Evolutionary conservation across 805 yeast species (phyloP).

Genomic region (Limtongia smithiae): DNA sequence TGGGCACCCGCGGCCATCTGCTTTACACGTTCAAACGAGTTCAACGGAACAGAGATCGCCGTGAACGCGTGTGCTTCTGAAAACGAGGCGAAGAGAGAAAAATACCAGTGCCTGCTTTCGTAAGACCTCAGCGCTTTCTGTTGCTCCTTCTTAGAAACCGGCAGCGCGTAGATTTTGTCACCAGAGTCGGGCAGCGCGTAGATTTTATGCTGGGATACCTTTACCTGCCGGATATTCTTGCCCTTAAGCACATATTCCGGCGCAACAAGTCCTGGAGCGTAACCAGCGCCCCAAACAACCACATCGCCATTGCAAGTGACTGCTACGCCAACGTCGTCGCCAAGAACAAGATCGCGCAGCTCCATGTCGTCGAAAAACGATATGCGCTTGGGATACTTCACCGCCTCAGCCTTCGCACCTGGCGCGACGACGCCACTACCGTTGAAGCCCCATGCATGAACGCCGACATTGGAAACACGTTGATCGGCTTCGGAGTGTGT

Average conservation of each 20-base stretch:
- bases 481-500: slow-evolving; percentile 11
- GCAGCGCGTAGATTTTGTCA: slow-evolving; percentile 37
- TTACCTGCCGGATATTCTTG: slow-evolving; percentile 44
- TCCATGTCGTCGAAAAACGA: slow-evolving; percentile 59
- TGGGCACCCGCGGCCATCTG: slow-evolving; percentile 58
- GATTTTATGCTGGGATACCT: slow-evolving; percentile 51
- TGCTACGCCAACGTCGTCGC: slow-evolving; percentile 48
- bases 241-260: slow-evolving; percentile 46
- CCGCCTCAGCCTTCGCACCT: slow-evolving; percentile 35
- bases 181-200: slow-evolving; percentile 45
- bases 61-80: not conserved
- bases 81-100: slow-evolving; percentile 1
- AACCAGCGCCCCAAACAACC: slow-evolving; percentile 63
- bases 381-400: slow-evolving; percentile 57
- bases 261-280: slow-evolving; percentile 33
- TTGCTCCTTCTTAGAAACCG: slow-evolving; percentile 32
- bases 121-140: slow-evolving; percentile 20
- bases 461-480: slow-evolving; percentile 36
- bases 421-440: slow-evolving; percentile 38
- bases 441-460: slow-evolving; percentile 64
- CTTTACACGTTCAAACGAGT: slow-evolving; percentile 50
- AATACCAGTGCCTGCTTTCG: slow-evolving; percentile 13
- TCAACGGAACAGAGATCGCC: slow-evolving; percentile 29
- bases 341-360: slow-evolving; percentile 55
- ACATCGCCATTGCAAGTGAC: slow-evolving; percentile 67